phyloP scores from a whole-genome alignment of 768 basidiomycete genomes.

The Pleurotus pulmonarius region DNA sequence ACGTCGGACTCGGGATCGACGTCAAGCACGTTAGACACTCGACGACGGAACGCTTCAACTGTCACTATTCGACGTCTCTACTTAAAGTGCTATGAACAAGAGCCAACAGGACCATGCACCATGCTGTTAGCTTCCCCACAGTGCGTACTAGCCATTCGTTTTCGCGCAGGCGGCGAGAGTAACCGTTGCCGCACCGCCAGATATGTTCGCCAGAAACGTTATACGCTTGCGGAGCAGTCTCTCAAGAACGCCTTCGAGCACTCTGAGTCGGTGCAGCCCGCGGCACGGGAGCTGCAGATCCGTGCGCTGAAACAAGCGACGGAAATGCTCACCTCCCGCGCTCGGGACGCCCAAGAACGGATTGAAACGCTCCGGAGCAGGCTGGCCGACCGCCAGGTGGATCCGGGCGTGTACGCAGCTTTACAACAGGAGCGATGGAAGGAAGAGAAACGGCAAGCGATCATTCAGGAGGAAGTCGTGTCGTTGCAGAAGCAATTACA shows the following conservation, averaged over 20 bases:
- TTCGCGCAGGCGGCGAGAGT: neutral
- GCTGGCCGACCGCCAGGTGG: constrained; percentile 18
- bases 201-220: constrained; percentile 29
- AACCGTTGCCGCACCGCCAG: neutral
- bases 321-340: constrained; percentile 37
- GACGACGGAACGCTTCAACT: constrained; percentile 2
- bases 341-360: constrained; percentile 38
- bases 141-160: neutral
- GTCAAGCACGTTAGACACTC: constrained; percentile 1
- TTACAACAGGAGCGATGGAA: constrained; percentile 48
- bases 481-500: constrained; percentile 30
- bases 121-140: neutral
- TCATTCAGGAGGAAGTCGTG: constrained; percentile 32
- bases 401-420: constrained; percentile 31
- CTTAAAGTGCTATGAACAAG: neutral
- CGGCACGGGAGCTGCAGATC: constrained; percentile 44
- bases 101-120: neutral
- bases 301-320: constrained; percentile 41
- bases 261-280: constrained; percentile 26
- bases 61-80: neutral
- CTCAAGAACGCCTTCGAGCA: constrained; percentile 30
- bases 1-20: neutral
- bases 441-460: constrained; percentile 40
- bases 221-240: constrained; percentile 39
- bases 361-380: constrained; percentile 12